phyloP scores from a whole-genome alignment of 306 rosid species.

The Arachis stenosperma region DNA sequence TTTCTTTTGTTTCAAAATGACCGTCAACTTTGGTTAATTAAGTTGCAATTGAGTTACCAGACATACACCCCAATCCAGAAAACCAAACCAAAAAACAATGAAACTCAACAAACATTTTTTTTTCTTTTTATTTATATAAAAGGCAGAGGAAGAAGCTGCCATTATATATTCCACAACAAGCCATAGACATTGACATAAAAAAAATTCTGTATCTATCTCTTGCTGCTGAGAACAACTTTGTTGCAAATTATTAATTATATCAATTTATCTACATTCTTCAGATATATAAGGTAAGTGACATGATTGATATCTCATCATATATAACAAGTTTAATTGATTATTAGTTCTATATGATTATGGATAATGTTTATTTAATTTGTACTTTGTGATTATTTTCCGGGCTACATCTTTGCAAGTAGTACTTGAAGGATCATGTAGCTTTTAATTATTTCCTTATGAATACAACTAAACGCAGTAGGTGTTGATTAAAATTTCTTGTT shows the following conservation, averaged over 20 bases:
- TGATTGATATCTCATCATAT: neutral
- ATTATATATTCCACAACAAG: slow-evolving; percentile 36
- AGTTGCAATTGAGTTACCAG: slow-evolving; percentile 29
- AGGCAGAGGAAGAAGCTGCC: slow-evolving; percentile 36
- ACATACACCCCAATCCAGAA: slow-evolving; percentile 17
- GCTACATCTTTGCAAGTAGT: slow-evolving; percentile 20
- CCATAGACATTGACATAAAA: neutral
- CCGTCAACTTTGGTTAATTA: slow-evolving; percentile 52
- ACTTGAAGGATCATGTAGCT: neutral
- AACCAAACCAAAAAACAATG: slow-evolving; percentile 20
- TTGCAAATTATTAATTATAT: neutral
- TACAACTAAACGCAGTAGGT: neutral
- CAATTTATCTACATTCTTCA: slow-evolving; percentile 4
- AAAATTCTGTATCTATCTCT: neutral
- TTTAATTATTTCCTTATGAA: slow-evolving; percentile 1
- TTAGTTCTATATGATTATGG: no score
- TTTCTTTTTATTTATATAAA: slow-evolving; percentile 51
- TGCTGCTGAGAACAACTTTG: neutral
- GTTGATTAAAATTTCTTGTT: neutral
- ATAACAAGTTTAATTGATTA: no score
- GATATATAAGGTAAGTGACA: slow-evolving; percentile 36
- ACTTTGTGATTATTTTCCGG: slow-evolving; percentile 20
- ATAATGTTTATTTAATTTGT: no score
- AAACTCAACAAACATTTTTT: slow-evolving; percentile 35
- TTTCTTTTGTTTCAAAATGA: slow-evolving; percentile 45